phyloP scores from a whole-genome alignment of 371 early-diverging fungal genomes.

The Circinella minor region DNA sequence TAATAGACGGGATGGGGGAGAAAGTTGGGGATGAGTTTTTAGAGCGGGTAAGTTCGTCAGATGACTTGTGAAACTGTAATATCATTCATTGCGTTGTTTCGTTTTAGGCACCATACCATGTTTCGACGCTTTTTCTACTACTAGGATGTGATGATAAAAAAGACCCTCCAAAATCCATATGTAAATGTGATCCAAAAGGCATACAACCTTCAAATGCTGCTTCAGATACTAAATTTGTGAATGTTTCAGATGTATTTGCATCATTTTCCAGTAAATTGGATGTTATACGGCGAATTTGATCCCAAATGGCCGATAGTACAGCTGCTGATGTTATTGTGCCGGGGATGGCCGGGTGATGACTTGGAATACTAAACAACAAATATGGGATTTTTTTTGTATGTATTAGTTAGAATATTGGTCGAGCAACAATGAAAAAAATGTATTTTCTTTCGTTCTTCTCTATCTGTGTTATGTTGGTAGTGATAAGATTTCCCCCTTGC shows the following conservation, averaged over 20 bases:
- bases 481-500: background rate
- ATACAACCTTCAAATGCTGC: constrained; percentile 50
- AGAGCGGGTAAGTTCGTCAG: background rate
- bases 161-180: constrained; percentile 44
- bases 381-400: background rate
- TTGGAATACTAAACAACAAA: constrained; percentile 38
- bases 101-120: background rate
- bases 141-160: background rate
- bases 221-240: constrained; percentile 44
- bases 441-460: no score
- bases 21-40: background rate
- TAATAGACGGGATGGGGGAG: background rate
- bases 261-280: constrained; percentile 49
- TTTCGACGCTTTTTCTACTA: background rate
- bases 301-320: constrained; percentile 44
- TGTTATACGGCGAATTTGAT: constrained; percentile 41
- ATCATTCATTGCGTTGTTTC: no score
- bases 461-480: no score
- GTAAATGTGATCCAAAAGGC: constrained; percentile 49
- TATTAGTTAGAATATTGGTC: background rate
- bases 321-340: constrained; percentile 40
- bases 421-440: no score
- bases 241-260: constrained; percentile 44
- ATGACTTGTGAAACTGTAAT: constrained; percentile 3
- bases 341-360: constrained; percentile 48